Evolutionary conservation across 129 eudicot genomes (phyloP).

Genomic region (Escallonia herrerae): DNA sequence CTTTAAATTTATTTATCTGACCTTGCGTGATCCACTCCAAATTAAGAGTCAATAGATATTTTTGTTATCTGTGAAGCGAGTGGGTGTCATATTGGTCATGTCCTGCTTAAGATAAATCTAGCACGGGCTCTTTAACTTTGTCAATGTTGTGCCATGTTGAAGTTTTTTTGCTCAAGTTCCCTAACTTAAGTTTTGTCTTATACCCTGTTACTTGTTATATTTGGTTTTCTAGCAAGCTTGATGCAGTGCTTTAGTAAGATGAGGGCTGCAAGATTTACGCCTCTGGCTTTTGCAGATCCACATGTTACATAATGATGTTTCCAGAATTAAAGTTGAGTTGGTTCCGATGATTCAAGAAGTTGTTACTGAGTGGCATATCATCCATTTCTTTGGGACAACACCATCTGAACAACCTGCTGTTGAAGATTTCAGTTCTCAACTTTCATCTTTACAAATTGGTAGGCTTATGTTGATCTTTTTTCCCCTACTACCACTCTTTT

Average conservation of each 20-base stretch:
- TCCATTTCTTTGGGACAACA: conserved; percentile 71
- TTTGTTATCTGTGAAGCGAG: too few relatives aligned
- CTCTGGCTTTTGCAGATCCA: conserved; percentile 54
- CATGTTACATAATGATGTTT: conserved; percentile 71
- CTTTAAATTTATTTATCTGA: too few relatives aligned
- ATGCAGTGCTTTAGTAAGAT: background rate
- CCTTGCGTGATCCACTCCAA: too few relatives aligned
- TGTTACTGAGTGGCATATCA: conserved; percentile 84
- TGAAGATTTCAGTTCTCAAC: conserved; percentile 85
- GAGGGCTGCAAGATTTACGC: background rate
- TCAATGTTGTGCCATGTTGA: background rate
- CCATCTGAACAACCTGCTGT: conserved; percentile 71
- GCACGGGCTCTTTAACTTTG: background rate
- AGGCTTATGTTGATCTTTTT: conserved; percentile 12
- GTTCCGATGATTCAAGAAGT: conserved; percentile 83
- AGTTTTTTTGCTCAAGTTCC: background rate
- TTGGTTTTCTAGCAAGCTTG: background rate
- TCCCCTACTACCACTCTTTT: background rate
- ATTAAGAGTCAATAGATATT: too few relatives aligned
- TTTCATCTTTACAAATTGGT: conserved; percentile 82
- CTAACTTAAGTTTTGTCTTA: background rate
- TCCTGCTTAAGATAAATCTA: too few relatives aligned
- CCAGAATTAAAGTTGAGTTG: conserved; percentile 67
- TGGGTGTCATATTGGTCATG: too few relatives aligned
- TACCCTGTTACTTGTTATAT: background rate